phyloP scores from a whole-genome alignment of 768 basidiomycete species.

The Phanerodontia chrysosporium region DNA sequence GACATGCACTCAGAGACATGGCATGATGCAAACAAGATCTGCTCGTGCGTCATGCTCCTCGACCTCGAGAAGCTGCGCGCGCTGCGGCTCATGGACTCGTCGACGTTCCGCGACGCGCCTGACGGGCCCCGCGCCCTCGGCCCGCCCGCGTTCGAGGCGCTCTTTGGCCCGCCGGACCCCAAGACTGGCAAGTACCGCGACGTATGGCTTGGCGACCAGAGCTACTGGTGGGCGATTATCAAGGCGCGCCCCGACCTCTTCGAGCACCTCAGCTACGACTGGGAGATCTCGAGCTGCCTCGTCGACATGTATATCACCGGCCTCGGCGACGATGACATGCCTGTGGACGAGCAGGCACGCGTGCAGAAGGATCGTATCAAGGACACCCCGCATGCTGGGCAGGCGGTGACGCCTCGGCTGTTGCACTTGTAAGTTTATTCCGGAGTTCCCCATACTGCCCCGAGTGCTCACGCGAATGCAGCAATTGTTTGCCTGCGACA shows the following conservation, averaged over 20 bases:
- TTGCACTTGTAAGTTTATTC: constrained; percentile 42
- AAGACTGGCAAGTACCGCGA: constrained; percentile 36
- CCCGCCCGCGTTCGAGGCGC: constrained; percentile 38
- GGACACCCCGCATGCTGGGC: constrained; percentile 39
- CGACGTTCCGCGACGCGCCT: constrained; percentile 30
- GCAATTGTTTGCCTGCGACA: constrained; percentile 35
- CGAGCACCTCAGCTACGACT: constrained; percentile 41
- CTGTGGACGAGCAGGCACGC: constrained; percentile 32
- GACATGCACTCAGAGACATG: constrained; percentile 37
- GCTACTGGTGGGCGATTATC: constrained; percentile 54
- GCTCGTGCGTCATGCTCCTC: constrained; percentile 51
- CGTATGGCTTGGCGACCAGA: constrained; percentile 48
- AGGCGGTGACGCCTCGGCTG: constrained; percentile 40
- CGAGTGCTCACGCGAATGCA: constrained; percentile 8
- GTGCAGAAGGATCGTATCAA: constrained; percentile 25
- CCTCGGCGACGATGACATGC: constrained; percentile 36
- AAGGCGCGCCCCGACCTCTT: constrained; percentile 37
- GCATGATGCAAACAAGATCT: constrained; percentile 44
- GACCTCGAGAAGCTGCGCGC: constrained; percentile 40
- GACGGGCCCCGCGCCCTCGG: constrained; percentile 27
- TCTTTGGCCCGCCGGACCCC: constrained; percentile 37
- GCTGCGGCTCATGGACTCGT: constrained; percentile 45
- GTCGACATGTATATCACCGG: constrained; percentile 42
- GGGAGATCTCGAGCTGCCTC: constrained; percentile 46
- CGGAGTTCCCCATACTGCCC: constrained; percentile 12